phyloP scores from a whole-genome alignment of 192 early-diverging fungal species.

The Entomortierella beljakovae region DNA sequence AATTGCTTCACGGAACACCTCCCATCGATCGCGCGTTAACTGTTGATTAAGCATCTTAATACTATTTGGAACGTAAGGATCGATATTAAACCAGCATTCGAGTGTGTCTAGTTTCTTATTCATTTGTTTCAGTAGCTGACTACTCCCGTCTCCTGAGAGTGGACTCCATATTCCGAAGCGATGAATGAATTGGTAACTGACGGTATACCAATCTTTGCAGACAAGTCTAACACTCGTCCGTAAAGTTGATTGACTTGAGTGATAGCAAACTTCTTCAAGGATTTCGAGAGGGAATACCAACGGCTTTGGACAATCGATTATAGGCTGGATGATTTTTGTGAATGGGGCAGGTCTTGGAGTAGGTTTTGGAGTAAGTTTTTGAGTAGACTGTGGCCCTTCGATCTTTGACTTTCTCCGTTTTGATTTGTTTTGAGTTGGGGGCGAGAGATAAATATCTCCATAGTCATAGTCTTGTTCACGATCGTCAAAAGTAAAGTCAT shows the following conservation, averaged over 20 bases:
- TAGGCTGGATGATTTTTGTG: slow-evolving; percentile 11
- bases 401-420: background rate
- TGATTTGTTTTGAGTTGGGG: background rate
- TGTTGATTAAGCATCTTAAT: background rate
- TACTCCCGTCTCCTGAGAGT: background rate
- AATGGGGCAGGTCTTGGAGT: background rate
- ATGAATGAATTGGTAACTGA: slow-evolving; percentile 19
- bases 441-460: slow-evolving; percentile 7
- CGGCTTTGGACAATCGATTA: slow-evolving; percentile 5
- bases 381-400: background rate
- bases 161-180: slow-evolving; percentile 24
- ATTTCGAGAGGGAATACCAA: slow-evolving; percentile 37
- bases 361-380: background rate
- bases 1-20: background rate
- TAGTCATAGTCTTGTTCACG: background rate
- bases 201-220: slow-evolving; percentile 26
- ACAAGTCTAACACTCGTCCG: slow-evolving; percentile 22
- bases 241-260: slow-evolving; percentile 27
- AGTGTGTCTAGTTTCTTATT: slow-evolving; percentile 5
- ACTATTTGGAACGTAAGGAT: background rate
- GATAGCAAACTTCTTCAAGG: slow-evolving; percentile 22
- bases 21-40: background rate
- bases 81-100: slow-evolving; percentile 12
- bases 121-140: slow-evolving; percentile 7
- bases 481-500: background rate